Percentiles rank a stretch among this genome's conserved stretches.
Conservation (phyloP, 2,329 filamentous ascomycete genomes). For the Aspergillus pseudoviridinutans region DNA sequence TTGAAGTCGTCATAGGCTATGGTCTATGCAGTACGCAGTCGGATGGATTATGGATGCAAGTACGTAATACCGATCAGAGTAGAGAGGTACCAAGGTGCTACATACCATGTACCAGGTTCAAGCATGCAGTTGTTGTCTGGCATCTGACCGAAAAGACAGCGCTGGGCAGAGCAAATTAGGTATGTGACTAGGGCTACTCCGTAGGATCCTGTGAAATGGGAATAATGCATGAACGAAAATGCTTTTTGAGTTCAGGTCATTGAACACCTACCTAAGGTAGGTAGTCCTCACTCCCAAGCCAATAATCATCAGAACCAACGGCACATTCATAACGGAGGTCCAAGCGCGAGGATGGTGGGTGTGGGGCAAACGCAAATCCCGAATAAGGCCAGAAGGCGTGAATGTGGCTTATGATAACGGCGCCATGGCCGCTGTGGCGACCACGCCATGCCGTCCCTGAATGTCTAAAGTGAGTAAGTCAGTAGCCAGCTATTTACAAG, state of each 20-base stretch:
- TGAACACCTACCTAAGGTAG: no score
- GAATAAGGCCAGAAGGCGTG: background rate
- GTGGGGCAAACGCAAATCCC: background rate
- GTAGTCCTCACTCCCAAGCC: no score
- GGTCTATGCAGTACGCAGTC: no score
- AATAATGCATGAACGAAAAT: background rate
- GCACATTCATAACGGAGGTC: no score
- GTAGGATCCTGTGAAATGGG: background rate
- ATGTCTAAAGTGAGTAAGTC: no score
- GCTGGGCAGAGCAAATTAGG: background rate
- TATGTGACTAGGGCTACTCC: background rate
- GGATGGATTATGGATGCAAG: background rate
- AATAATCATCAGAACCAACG: no score
- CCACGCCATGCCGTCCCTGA: background rate
- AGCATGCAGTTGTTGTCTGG: background rate
- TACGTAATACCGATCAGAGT: background rate
- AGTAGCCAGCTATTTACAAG: no score
- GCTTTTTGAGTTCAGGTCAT: background rate
- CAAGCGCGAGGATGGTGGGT: no score
- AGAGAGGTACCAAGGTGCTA: background rate
- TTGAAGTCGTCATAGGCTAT: background rate
- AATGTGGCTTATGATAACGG: background rate
- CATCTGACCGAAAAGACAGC: background rate
- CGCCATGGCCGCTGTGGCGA: background rate
- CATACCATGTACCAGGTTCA: background rate